Conservation (phyloP, 2,329 filamentous ascomycete genomes). For the Blumeriella jaapii region DNA sequence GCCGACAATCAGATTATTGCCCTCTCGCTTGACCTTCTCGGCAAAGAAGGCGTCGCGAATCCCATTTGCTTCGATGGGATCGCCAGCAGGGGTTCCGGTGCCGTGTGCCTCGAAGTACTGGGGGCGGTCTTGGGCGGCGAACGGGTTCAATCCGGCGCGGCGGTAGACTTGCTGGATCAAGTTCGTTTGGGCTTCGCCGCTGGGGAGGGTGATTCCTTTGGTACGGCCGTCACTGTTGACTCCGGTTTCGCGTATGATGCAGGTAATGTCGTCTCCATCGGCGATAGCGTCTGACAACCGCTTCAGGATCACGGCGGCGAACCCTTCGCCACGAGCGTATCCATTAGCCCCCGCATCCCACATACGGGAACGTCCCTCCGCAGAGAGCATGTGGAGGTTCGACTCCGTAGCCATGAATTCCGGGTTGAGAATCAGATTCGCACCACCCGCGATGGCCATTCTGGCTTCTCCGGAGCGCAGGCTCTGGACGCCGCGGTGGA, state of each 20-base stretch:
- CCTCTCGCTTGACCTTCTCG: slow-evolving; percentile 4
- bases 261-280: slow-evolving; percentile 46
- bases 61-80: slow-evolving; percentile 13
- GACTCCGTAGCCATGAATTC: slow-evolving; percentile 24
- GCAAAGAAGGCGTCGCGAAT: slow-evolving; percentile 8
- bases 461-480: slow-evolving; percentile 10
- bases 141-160: slow-evolving; percentile 31
- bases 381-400: slow-evolving; percentile 31
- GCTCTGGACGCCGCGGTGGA: slow-evolving; percentile 24
- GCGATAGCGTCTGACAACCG: slow-evolving; percentile 37
- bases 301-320: slow-evolving; percentile 47
- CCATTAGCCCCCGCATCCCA: slow-evolving; percentile 17
- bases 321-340: slow-evolving; percentile 36
- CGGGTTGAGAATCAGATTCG: slow-evolving; percentile 15
- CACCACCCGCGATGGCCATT: slow-evolving; percentile 16
- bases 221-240: slow-evolving; percentile 40
- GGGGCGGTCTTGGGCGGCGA: slow-evolving; percentile 5
- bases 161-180: slow-evolving; percentile 35
- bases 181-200: slow-evolving; percentile 24
- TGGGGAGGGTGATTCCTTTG: slow-evolving; percentile 44
- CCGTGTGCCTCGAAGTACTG: slow-evolving; percentile 17
- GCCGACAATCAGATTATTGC: slow-evolving; percentile 11
- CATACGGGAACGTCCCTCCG: slow-evolving; percentile 30
- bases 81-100: slow-evolving; percentile 18
- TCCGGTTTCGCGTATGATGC: slow-evolving; percentile 34